Conservation (phyloP, 192 early-diverging fungal genomes). For the Mortierella antarctica region DNA sequence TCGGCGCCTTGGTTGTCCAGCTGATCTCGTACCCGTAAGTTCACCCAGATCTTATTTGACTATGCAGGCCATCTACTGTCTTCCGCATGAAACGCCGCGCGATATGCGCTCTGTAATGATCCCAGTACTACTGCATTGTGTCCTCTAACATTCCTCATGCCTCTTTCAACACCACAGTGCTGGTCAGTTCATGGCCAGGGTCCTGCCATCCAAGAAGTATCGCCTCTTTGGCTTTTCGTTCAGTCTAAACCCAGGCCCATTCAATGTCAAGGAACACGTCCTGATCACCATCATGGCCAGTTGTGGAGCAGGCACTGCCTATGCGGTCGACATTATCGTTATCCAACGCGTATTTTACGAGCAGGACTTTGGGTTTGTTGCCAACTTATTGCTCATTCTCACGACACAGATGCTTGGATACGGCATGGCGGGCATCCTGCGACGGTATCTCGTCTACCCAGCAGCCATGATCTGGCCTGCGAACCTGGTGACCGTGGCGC, state of each 20-base stretch:
- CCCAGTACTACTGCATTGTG: background rate
- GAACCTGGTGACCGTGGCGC: slow-evolving; percentile 66
- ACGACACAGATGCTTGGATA: slow-evolving; percentile 71
- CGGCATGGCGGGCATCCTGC: slow-evolving; percentile 81
- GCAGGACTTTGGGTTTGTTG: slow-evolving; percentile 65
- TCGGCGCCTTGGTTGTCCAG: slow-evolving; percentile 55
- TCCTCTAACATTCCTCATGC: background rate
- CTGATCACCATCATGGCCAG: slow-evolving; percentile 66
- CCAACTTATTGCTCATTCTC: slow-evolving; percentile 67
- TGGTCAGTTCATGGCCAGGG: slow-evolving; percentile 36
- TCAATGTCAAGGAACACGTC: slow-evolving; percentile 77
- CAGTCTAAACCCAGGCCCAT: slow-evolving; percentile 53
- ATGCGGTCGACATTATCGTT: slow-evolving; percentile 68
- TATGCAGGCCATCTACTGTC: background rate
- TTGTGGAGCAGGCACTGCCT: slow-evolving; percentile 63
- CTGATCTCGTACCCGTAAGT: slow-evolving; percentile 61
- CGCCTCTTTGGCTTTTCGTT: slow-evolving; percentile 9
- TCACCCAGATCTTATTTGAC: background rate
- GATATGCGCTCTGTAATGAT: background rate
- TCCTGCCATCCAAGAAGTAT: slow-evolving; percentile 11
- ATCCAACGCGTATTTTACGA: slow-evolving; percentile 71
- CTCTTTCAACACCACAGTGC: background rate
- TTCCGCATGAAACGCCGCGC: background rate
- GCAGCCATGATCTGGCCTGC: slow-evolving; percentile 90
- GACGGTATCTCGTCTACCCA: slow-evolving; percentile 85